Evolutionary conservation across 2,329 filamentous ascomycete genomes (phyloP).

Genomic region (Pseudopyrenochaeta lycopersici): DNA sequence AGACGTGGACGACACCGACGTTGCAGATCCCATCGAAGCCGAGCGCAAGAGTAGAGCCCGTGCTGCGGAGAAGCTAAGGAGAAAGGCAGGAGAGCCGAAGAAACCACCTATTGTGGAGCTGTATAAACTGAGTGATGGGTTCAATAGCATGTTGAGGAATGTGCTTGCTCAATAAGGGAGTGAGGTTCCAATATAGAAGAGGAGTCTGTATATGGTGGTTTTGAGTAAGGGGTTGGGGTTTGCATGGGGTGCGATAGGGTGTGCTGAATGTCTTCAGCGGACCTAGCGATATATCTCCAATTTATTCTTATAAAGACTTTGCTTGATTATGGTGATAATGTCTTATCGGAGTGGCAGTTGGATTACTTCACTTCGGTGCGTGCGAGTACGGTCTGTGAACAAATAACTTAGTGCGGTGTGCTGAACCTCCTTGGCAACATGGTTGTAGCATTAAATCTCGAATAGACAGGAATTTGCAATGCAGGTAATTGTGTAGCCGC

Average conservation of each 20-base stretch:
- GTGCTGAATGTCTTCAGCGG: not conserved
- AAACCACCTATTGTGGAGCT: conserved; percentile 85
- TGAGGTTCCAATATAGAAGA: not conserved
- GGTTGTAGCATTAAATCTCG: too few relatives aligned
- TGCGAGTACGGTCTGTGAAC: too few relatives aligned
- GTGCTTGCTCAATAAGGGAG: conserved; percentile 69
- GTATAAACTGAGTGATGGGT: conserved; percentile 79
- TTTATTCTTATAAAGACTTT: not conserved
- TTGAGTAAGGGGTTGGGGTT: not conserved
- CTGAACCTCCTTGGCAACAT: too few relatives aligned
- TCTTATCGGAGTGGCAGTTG: too few relatives aligned
- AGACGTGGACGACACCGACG: conserved; percentile 70
- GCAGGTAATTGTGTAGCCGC: too few relatives aligned
- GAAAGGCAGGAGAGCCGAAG: conserved; percentile 81
- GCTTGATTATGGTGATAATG: not conserved
- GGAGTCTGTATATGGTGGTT: not conserved
- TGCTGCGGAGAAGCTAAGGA: conserved; percentile 80
- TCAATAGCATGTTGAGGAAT: conserved; percentile 80
- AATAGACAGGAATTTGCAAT: too few relatives aligned
- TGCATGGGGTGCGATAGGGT: not conserved
- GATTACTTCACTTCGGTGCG: too few relatives aligned
- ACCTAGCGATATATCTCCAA: conserved; percentile 1
- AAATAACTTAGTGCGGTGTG: too few relatives aligned
- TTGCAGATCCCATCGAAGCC: conserved; percentile 85
- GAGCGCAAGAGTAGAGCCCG: conserved; percentile 81